Evolutionary conservation across 2,329 filamentous ascomycete species (phyloP), one percentile per base, ranked within the genome.

Genomic region (Colletotrichum spaethianum): DNA sequence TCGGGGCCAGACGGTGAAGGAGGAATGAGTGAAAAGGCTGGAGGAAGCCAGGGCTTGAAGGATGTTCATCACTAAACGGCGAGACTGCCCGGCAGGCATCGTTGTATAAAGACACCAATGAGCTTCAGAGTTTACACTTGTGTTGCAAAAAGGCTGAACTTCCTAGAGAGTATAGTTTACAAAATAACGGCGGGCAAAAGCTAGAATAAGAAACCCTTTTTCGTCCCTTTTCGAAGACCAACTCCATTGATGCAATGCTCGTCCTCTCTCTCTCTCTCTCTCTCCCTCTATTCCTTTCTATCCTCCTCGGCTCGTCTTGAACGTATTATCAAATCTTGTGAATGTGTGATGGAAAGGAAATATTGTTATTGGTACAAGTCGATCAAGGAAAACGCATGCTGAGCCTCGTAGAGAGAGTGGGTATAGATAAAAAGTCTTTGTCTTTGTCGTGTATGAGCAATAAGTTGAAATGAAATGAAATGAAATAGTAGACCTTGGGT

Each of bases 1-100:
- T 63, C 80, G 81, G 76, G 81, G 81, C 23, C 83, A 82, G 75
- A 79, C 79, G 2, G 76, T 83, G 36, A 75, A 76, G 38, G 81
- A 84, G 67, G 81, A 82, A 65, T 77, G 71, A 59, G 60, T 53
- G 38, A n/a, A 20, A 50, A 48, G 28, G 8, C 36, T 59, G 18
- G 28, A 72, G n/a, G 31, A 64, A n/a, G 26, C 23, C 46, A 52
- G 55, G 16, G 63, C 48, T 48, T 50, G 55, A 56, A 74, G 28
- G 67, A 75, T 23, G 55, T 67, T 14, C 55, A 36, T 38, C 20
- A 18, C 5, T 8, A 52, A 42, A 26, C 53, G 46, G n/a, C 28
- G 62, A 18, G 38, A 61, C 14, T 53, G 64, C 26, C 48, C 12
- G 20, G 20, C 6, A 9, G 64, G 31, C 26, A 31, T 31, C 11